Base-by-base conservation (phyloP, 192 early-diverging fungal species). In the Dispira simplex region DNA sequence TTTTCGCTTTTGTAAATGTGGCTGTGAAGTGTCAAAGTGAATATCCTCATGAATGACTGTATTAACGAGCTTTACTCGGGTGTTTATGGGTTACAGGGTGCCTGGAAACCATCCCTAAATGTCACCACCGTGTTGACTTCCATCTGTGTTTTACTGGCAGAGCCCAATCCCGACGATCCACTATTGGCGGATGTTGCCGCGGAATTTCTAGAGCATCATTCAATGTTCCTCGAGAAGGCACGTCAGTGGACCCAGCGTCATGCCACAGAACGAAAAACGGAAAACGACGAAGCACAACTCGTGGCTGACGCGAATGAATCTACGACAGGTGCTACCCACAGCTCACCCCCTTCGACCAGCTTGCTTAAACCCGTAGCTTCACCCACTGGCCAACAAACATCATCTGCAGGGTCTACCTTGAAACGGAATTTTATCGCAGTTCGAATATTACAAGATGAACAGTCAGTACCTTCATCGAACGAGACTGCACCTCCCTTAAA, bases 91-190 rank as follows among this genome's bases (percentile, higher is more conserved):
- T 44, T 8, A 46, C 64, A 73, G 59, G 81, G 81, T 11, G 65
- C 62, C n/a, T 86, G 84, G 84, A 66, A 65, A 32, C 83, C 83
- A 4, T 73, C 84, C 1, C 55, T 81, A 11, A 85, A 73, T 46
- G 54, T 86, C 14, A 32, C 70, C 0, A 81, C 75, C 5, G 71
- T 81, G 0, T 64, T 86, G 11, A 67, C 75, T 0, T 79, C 80
- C 0, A 51, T 85, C 14, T 44, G 66, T 2, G 32, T 77, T n/a
- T 62, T 86, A 5, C 69, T 86, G 62, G 77, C 71, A 0, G 56
- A 77, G 27, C 84, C 84, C 0, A 86, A 86, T 32, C 83, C 84
- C 11, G 80, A 86, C 39, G 84, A 86, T 59, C 84, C 84, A 11
- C 64, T 86, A n/a, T 51, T 77, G 16, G 70, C 73, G 11, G 82